Percentiles rank a stretch among this genome's conserved stretches.
phyloP scores from a whole-genome alignment of 2,329 filamentous ascomycete species.

The Phyllosticta citrichinensis region DNA sequence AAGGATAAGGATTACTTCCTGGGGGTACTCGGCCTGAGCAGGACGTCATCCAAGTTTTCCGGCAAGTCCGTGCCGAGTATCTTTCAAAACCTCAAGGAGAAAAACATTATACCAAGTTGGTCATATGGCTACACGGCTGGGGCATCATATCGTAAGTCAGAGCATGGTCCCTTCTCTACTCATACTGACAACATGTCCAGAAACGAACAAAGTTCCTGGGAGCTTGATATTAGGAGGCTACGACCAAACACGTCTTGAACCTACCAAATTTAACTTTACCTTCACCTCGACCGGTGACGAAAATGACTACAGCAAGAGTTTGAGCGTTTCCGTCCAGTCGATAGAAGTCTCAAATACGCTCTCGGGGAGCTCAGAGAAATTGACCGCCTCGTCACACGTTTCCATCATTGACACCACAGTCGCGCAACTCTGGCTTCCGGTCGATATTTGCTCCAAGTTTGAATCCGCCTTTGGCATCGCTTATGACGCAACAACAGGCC shows the following conservation, averaged over 20 bases:
- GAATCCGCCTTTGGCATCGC: slow-evolving; percentile 29
- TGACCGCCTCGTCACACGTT: not conserved
- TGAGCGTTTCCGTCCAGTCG: not conserved
- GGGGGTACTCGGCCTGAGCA: not conserved
- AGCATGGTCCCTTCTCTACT: not conserved
- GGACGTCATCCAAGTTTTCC: slow-evolving; percentile 19
- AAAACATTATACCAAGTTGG: slow-evolving; percentile 23
- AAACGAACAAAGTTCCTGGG: slow-evolving; percentile 22
- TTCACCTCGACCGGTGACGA: not conserved
- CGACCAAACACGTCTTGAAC: slow-evolving; percentile 28
- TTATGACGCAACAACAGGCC: slow-evolving; percentile 26
- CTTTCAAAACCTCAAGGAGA: slow-evolving; percentile 20
- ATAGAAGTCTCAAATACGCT: not conserved
- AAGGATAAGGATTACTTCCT: slow-evolving; percentile 23
- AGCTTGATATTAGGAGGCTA: slow-evolving; percentile 33
- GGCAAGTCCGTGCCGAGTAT: slow-evolving; percentile 19
- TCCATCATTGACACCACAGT: slow-evolving; percentile 16
- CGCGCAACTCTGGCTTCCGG: slow-evolving; percentile 18
- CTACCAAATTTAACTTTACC: slow-evolving; percentile 17
- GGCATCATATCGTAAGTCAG: slow-evolving; percentile 20
- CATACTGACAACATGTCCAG: not conserved
- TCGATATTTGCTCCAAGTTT: slow-evolving; percentile 28
- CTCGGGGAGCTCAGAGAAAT: not conserved
- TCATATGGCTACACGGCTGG: slow-evolving; percentile 28
- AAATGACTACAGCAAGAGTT: not conserved